These are phyloP conservation scores for Auricularia heimuer DNA, from an alignment of 768 basidiomycete genomes.

Conservation along the genomic window DNA sequence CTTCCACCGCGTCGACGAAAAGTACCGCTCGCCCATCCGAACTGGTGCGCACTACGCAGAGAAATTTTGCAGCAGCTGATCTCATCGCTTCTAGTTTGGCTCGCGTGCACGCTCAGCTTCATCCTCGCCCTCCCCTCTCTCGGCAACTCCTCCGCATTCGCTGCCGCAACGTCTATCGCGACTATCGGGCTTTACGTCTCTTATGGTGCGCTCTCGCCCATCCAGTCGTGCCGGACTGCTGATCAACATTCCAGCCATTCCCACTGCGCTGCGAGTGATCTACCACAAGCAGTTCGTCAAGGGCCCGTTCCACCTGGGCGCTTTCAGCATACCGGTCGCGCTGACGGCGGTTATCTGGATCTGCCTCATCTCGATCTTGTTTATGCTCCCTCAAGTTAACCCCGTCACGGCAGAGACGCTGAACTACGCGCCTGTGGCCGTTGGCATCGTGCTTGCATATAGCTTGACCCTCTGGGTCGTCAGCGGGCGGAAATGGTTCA, in stretches of 20 bases:
- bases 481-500: constrained; percentile 65
- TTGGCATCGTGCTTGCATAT: constrained; percentile 60
- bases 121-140: constrained; percentile 64
- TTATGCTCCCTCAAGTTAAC: constrained; percentile 62
- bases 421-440: constrained; percentile 68
- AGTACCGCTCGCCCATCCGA: constrained; percentile 54
- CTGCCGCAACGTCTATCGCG: constrained; percentile 48
- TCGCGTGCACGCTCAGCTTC: constrained; percentile 68
- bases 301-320: constrained; percentile 65
- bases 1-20: constrained; percentile 51
- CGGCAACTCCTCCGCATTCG: constrained; percentile 61
- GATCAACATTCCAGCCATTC: constrained; percentile 36
- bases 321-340: constrained; percentile 51
- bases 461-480: constrained; percentile 60
- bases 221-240: background rate
- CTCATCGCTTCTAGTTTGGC: constrained; percentile 45
- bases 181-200: constrained; percentile 72
- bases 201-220: constrained; percentile 36
- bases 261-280: constrained; percentile 57
- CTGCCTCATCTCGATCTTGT: constrained; percentile 58
- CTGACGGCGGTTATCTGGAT: constrained; percentile 57
- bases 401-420: constrained; percentile 63
- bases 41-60: constrained; percentile 36
- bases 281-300: constrained; percentile 49
- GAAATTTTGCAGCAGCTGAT: no score